Evolutionary conservation across 2,329 filamentous ascomycete species (phyloP).

Genomic region (Mollisiaceae sp.): DNA sequence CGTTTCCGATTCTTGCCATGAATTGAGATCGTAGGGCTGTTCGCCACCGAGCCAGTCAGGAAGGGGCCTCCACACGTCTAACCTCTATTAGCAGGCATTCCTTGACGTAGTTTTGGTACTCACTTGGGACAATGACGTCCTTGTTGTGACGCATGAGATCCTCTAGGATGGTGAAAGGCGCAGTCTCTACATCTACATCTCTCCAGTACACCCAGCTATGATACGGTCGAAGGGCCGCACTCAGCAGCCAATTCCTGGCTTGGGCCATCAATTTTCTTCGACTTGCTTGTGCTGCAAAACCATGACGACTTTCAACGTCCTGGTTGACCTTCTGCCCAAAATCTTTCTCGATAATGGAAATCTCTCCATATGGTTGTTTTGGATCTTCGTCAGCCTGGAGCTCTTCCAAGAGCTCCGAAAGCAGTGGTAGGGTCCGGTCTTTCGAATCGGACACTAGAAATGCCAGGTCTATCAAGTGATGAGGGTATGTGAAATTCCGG

Average conservation of each 20-base stretch:
- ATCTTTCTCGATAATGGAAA: constrained; percentile 97
- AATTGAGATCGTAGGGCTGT: constrained; percentile 97
- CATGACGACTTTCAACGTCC: constrained; percentile 96
- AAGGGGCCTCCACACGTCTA: constrained; percentile 97
- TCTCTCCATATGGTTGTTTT: constrained; percentile 87
- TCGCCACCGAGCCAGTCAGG: constrained; percentile 99
- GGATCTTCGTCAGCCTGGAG: constrained; percentile 82
- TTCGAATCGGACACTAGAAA: constrained; percentile 98
- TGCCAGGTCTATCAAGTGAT: constrained; percentile 93
- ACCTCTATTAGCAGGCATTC: not conserved
- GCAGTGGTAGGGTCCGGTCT: constrained; percentile 80
- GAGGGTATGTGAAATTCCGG: constrained; percentile 94
- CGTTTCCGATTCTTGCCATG: constrained; percentile 99
- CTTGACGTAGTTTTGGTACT: constrained; percentile 47
- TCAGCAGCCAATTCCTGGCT: constrained; percentile 95
- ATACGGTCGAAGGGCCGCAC: constrained; percentile 88
- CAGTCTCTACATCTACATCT: constrained; percentile 97
- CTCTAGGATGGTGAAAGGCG: constrained; percentile 94
- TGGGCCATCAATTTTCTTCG: constrained; percentile 97
- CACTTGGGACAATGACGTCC: constrained; percentile 97
- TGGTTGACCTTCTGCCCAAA: constrained; percentile 98
- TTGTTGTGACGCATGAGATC: constrained; percentile 99
- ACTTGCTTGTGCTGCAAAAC: constrained; percentile 93
- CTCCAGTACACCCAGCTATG: constrained; percentile 99
- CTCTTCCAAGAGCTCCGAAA: constrained; percentile 75